Evolutionary conservation across 2,329 filamentous ascomycete genomes (phyloP), one percentile per base, ranked within the genome.

Genomic region (Aphanoascus verrucosus): DNA sequence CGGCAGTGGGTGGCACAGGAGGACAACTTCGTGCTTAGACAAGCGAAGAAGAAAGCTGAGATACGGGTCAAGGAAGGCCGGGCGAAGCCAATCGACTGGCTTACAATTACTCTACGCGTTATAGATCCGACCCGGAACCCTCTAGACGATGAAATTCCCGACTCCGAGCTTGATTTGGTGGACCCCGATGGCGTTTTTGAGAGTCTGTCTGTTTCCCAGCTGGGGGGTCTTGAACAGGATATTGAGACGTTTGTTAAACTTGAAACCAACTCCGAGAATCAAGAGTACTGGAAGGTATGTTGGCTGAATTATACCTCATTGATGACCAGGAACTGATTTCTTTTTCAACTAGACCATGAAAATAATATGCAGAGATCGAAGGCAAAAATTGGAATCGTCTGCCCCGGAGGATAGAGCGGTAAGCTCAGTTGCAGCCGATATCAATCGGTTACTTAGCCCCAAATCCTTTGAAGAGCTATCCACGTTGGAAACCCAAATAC

Each of bases 11-110:
- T 97, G 17, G 87, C 91, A 50, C 87, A 94, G 62, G 93, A 98
- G 69, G 93, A 98, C 73, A 84, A 85, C 59, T 98, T 98, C 65
- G 93, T 97, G 54, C 75, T 98, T 64, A 90, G 89, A 70, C 93
- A 98, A 72, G 86, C 91, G 45, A 98, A 97, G 77, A 97, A 94
- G 75, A 97, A 96, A 75, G 91, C 93, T 41, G 87, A 90, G 59
- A 94, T 98, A 61, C 85, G 93, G 40, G 89, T 97, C 44, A 87
- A 89, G 61, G 90, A 94, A 69, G 86, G 86, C 9, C 82, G 94
- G 60, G 90, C 91, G 53, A 90, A 88, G 65, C 86, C 91, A 8
- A 91, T 97, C 63, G 93, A 98, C 72, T 90, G 87, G 77, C 79
- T 98, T 44, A 88, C 90, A 0, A 93, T 97, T 64, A 94, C 87